A percentile compares a stretch with the other conserved stretches of the same genome.
Conservation (phyloP, 805 yeast genomes). For the Zygoascus bituminiphila region DNA sequence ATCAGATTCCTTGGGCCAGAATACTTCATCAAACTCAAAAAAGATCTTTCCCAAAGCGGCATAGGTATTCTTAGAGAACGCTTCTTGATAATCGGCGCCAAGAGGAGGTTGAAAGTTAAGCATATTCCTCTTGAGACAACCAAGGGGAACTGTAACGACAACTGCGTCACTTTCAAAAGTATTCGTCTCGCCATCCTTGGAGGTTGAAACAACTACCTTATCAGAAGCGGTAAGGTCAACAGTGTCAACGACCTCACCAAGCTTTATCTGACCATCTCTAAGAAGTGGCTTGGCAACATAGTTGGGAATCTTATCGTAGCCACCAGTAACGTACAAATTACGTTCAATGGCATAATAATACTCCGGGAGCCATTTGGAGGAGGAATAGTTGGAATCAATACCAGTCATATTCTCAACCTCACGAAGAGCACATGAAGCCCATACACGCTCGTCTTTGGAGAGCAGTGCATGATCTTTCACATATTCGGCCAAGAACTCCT, state of each 20-base stretch:
- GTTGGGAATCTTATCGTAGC: conserved; percentile 17
- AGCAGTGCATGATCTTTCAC: conserved; percentile 16
- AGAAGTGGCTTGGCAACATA: conserved; percentile 15
- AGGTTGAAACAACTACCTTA: conserved; percentile 6
- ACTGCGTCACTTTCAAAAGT: conserved; percentile 21
- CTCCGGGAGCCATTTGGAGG: conserved; percentile 13
- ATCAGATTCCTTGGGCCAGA: conserved; percentile 24
- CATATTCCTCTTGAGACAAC: conserved; percentile 20
- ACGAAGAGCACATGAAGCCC: conserved; percentile 20
- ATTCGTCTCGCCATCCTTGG: conserved; percentile 4
- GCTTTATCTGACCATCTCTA: conserved; percentile 13
- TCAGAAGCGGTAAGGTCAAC: conserved; percentile 7
- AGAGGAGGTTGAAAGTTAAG: conserved; percentile 21
- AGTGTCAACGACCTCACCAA: conserved; percentile 14
- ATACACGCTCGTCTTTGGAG: conserved; percentile 15
- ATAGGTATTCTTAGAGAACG: conserved; percentile 19
- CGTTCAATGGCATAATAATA: conserved; percentile 16
- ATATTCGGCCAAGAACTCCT: conserved; percentile 19
- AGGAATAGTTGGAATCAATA: conserved; percentile 12
- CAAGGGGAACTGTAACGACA: conserved; percentile 26
- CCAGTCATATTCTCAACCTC: conserved; percentile 19
- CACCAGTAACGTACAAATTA: conserved; percentile 19
- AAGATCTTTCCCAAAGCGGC: conserved; percentile 27
- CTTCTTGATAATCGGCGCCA: conserved; percentile 12
- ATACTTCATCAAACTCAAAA: conserved; percentile 22